Evolutionary conservation across 192 early-diverging fungal genomes (phyloP).

Genomic region (Coemansia umbellata): DNA sequence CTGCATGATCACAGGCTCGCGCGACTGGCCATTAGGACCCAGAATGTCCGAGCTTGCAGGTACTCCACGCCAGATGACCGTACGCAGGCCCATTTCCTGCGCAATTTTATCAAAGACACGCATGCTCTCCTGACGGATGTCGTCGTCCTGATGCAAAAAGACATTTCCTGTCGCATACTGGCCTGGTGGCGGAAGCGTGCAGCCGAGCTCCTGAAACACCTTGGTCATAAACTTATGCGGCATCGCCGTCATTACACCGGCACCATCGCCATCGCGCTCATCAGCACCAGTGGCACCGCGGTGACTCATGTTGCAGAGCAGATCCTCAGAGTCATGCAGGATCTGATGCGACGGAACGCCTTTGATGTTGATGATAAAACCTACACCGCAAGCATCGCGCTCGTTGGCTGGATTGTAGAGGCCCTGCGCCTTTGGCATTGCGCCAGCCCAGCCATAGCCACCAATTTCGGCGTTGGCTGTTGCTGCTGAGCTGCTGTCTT

Average conservation of each 20-base stretch:
- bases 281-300: slow-evolving; percentile 93
- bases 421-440: slow-evolving; percentile 80
- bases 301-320: slow-evolving; percentile 99
- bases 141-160: slow-evolving; percentile 73
- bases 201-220: slow-evolving; percentile 59
- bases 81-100: slow-evolving; percentile 62
- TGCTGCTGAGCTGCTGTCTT: not conserved
- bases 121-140: slow-evolving; percentile 66
- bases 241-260: slow-evolving; percentile 95
- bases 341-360: slow-evolving; percentile 79
- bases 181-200: slow-evolving; percentile 67
- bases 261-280: slow-evolving; percentile 94
- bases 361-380: slow-evolving; percentile 94
- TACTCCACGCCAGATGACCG: slow-evolving; percentile 87
- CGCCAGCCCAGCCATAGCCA: slow-evolving; percentile 69
- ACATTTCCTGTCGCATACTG: slow-evolving; percentile 98
- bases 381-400: slow-evolving; percentile 96
- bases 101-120: slow-evolving; percentile 78
- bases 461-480: not conserved
- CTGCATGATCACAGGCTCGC: slow-evolving; percentile 90
- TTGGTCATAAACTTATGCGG: slow-evolving; percentile 83
- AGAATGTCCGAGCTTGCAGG: slow-evolving; percentile 83
- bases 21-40: slow-evolving; percentile 81
- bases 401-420: slow-evolving; percentile 86
- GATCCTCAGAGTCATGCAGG: slow-evolving; percentile 80